A percentile compares a stretch with the other conserved stretches of the same genome.
Conservation (phyloP, 1,139 yeast species). For the Lodderomyces parapsilosis region DNA sequence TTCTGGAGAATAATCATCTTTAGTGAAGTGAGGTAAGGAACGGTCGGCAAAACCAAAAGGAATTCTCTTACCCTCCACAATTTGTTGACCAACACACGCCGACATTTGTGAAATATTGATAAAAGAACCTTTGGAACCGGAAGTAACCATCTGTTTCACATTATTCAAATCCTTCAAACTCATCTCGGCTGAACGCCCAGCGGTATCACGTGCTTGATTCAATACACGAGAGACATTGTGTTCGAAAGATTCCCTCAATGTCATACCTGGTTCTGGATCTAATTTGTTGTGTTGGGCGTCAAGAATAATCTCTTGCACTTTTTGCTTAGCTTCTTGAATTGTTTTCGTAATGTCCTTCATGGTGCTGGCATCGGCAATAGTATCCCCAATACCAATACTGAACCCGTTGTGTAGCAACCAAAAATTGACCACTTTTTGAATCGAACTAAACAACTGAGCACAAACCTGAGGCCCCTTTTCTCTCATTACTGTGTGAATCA, state of each 20-base stretch:
- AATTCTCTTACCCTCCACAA: conserved; percentile 99
- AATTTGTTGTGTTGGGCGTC: conserved; percentile 88
- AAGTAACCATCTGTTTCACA: conserved; percentile 98
- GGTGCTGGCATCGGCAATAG: conserved; percentile 96
- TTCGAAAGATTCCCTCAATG: conserved; percentile 96
- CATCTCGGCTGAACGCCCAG: conserved; percentile 98
- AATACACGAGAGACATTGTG: conserved; percentile 93
- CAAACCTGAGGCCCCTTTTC: conserved; percentile 93
- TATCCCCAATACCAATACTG: conserved; percentile 99
- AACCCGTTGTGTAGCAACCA: conserved; percentile 97
- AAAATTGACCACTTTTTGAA: conserved; percentile 92
- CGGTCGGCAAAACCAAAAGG: conserved; percentile 97
- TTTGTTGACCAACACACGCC: conserved; percentile 99
- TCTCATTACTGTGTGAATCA: conserved; percentile 94
- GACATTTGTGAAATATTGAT: conserved; percentile 99
- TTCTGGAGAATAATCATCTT: conserved; percentile 97
- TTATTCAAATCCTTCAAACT: conserved; percentile 91
- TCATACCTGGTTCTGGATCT: conserved; percentile 99
- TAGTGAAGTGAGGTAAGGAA: conserved; percentile 95
- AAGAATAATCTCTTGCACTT: conserved; percentile 88
- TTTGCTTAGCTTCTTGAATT: conserved; percentile 86
- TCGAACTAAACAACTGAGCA: conserved; percentile 86
- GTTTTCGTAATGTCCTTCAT: conserved; percentile 93
- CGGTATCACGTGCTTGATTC: conserved; percentile 98
- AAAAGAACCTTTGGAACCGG: conserved; percentile 99